Base-by-base conservation (phyloP, 345 rosid species). In the Rhodamnia argentea region DNA sequence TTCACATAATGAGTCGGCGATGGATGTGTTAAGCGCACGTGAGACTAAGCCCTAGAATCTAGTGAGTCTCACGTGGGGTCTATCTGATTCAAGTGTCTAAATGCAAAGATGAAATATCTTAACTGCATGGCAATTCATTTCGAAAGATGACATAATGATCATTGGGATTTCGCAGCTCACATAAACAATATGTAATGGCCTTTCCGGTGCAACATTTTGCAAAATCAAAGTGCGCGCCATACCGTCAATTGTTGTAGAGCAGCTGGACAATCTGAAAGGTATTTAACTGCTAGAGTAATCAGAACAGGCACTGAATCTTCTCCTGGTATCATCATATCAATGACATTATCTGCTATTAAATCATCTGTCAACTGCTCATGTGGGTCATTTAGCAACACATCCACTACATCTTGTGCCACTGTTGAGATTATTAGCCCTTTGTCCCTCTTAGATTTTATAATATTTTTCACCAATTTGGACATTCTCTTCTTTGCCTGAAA, bases 281-380 rank as follows among this genome's bases (percentile, higher is more conserved):
- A 98, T 87, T 95, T 95, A 9, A 94, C 87, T 56, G 99, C 97
- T 1, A 97, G 96, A 64, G 99, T 95, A 88, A 96, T 94, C 52
- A 97, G 98, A 85, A 97, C 89, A 1, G 99, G 99, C 27, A 97
- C 99, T 6, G 99, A 97, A 90, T 96, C 99, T 82, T 97, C 99
- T 26, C 99, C 99, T 1, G 99, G 99, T 26, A 97, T 97, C 98
- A 97, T 97, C 99, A 97, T 96, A 83, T 97, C 99, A 76, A 97
- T 93, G 92, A 97, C 90, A 87, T 97, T 97, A 86, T 90, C 94
- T 15, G 99, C 99, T 24, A 98, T 94, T 60, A 94, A 87, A 87
- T 93, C 95, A 74, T 94, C 93, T 20, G 95, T 92, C 52, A 97
- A 88, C 70, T 90, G 87, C 56, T 92, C 95, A 88, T 86, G 92